Percentiles rank a stretch among this genome's conserved stretches.
Conservation (phyloP, 768 basidiomycete species). For the Lactarius trivialis region DNA sequence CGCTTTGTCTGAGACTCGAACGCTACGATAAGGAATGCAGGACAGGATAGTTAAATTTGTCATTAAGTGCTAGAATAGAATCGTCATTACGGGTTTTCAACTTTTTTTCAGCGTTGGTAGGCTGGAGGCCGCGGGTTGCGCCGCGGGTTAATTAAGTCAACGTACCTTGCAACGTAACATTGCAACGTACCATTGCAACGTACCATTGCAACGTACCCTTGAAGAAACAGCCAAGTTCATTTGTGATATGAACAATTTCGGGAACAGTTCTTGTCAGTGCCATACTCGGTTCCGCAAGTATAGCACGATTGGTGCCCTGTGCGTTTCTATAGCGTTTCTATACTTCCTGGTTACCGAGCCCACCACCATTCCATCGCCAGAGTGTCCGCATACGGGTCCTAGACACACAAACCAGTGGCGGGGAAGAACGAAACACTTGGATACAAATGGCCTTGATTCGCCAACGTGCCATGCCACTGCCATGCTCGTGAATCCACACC, state of each 20-base stretch:
- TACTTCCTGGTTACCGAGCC: too few relatives aligned
- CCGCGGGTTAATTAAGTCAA: neutral
- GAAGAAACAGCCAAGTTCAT: neutral
- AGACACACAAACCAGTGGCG: neutral
- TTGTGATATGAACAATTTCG: too few relatives aligned
- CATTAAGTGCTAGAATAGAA: neutral
- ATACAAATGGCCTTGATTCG: neutral
- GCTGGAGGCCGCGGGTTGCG: neutral
- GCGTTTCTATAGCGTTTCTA: too few relatives aligned
- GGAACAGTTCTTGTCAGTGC: neutral
- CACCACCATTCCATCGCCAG: neutral
- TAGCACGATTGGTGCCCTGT: too few relatives aligned
- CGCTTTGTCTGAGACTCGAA: neutral
- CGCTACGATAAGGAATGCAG: neutral
- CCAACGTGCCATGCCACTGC: neutral
- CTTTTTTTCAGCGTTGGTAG: neutral
- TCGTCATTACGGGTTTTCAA: neutral
- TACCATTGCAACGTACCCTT: neutral
- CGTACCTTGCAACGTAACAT: neutral
- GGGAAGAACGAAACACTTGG: neutral
- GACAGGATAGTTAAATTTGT: neutral
- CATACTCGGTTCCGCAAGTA: neutral
- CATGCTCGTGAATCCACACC: neutral
- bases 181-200: too few relatives aligned
- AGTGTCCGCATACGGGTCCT: neutral